Conservation (phyloP, 176 grass and related monocot species). For the Oryza officinalis region DNA sequence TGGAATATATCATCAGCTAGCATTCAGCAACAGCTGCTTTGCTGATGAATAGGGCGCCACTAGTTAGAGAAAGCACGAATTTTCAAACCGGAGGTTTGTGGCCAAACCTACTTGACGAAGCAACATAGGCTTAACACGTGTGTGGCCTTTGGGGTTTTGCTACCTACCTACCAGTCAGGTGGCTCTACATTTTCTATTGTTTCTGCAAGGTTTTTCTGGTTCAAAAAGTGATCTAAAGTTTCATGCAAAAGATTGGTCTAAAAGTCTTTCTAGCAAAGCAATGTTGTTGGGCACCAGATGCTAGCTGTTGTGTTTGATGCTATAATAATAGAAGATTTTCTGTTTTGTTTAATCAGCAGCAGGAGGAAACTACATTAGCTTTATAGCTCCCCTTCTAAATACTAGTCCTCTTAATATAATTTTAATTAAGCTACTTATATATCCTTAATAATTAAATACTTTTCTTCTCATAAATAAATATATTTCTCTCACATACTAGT, state of each 20-base stretch:
- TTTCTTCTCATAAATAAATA: not conserved
- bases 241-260: not conserved
- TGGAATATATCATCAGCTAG: not conserved
- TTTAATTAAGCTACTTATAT: not conserved
- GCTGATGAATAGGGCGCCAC: not conserved
- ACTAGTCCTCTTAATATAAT: not conserved
- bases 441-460: not conserved
- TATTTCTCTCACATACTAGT: too few species aligned
- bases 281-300: not conserved
- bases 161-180: slow-evolving; percentile 13
- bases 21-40: not conserved
- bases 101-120: slow-evolving; percentile 32
- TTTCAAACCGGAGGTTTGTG: not conserved
- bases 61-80: not conserved
- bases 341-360: not conserved
- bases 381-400: not conserved
- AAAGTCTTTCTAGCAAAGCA: not conserved
- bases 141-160: slow-evolving; percentile 2
- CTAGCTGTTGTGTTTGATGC: not conserved
- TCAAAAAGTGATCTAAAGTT: not conserved
- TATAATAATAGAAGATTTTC: not conserved
- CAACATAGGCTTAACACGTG: slow-evolving; percentile 29
- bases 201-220: not conserved
- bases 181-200: not conserved
- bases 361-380: not conserved